These are phyloP conservation scores for Penicillium sp. DNA, from an alignment of 2,329 filamentous ascomycete genomes.

Conservation along the genomic window DNA sequence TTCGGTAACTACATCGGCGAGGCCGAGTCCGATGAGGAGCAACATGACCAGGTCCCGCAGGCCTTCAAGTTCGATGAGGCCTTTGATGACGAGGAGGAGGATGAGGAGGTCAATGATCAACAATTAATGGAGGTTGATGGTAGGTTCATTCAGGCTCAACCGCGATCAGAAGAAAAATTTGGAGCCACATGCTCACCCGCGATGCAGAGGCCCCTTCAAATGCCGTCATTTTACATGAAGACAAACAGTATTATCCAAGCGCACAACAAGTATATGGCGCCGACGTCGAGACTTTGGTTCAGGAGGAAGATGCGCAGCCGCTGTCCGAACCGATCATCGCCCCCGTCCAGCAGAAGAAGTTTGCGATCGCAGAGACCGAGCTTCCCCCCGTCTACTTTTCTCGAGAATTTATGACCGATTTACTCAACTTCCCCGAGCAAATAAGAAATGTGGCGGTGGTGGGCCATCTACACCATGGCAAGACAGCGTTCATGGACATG, in stretches of 20 bases:
- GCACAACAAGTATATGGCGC: slow-evolving; percentile 90
- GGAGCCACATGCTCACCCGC: slow-evolving; percentile 21
- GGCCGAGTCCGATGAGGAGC: slow-evolving; percentile 81
- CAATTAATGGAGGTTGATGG: slow-evolving; percentile 92
- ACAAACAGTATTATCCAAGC: slow-evolving; percentile 99
- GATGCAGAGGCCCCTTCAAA: slow-evolving; percentile 81
- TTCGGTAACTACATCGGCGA: slow-evolving; percentile 99
- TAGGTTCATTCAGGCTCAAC: slow-evolving; percentile 33
- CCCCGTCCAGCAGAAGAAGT: slow-evolving; percentile 90
- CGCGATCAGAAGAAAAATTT: background rate
- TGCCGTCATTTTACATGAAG: slow-evolving; percentile 94
- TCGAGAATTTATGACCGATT: slow-evolving; percentile 84
- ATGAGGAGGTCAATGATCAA: slow-evolving; percentile 58
- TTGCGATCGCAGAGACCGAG: slow-evolving; percentile 85
- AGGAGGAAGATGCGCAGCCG: slow-evolving; percentile 94
- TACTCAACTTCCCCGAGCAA: slow-evolving; percentile 94
- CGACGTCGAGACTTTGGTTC: slow-evolving; percentile 90
- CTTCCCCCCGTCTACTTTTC: slow-evolving; percentile 83
- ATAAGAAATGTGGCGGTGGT: slow-evolving; percentile 87
- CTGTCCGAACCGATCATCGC: slow-evolving; percentile 89
- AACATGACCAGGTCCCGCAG: slow-evolving; percentile 68
- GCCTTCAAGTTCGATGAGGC: slow-evolving; percentile 73
- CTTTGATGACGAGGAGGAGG: slow-evolving; percentile 53
- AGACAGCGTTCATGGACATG: slow-evolving; percentile 98
- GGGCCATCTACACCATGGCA: slow-evolving; percentile 93